Percentiles rank a stretch among this genome's conserved stretches.
Conservation (phyloP, 148 eudicot genomes). For the Amaranthus hypochondriacus region DNA sequence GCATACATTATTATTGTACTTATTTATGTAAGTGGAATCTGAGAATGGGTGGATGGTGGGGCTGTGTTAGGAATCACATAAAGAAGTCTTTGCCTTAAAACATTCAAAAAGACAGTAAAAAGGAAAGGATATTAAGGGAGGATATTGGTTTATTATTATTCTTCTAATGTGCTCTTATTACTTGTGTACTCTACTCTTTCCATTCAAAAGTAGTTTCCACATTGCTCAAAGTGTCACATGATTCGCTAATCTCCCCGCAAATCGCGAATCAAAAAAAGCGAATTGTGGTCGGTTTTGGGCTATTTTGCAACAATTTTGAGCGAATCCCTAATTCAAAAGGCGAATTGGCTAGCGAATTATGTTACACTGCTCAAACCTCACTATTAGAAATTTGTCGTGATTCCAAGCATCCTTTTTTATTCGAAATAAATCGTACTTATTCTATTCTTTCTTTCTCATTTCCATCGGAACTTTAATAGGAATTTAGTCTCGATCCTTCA, state of each 20-base stretch:
- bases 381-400: neutral
- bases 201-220: neutral
- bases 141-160: neutral
- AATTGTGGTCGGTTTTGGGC: too few relatives aligned
- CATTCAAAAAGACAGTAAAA: neutral
- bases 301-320: too few relatives aligned
- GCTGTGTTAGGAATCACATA: neutral
- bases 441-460: neutral
- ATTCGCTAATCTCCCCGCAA: too few relatives aligned
- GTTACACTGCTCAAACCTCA: neutral
- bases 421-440: neutral
- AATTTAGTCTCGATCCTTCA: too few relatives aligned
- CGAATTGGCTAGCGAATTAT: too few relatives aligned
- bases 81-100: constrained; percentile 6
- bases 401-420: neutral
- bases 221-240: too few relatives aligned
- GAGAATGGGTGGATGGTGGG: constrained; percentile 7
- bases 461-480: neutral
- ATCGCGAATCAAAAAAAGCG: too few relatives aligned
- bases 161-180: neutral
- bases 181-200: neutral
- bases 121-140: neutral
- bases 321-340: too few relatives aligned
- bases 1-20: neutral
- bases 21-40: constrained; percentile 9